A percentile compares a stretch with the other conserved stretches of the same genome.
phyloP scores from a whole-genome alignment of 1,284 basidiomycete species.

The Athelia psychrophila region DNA sequence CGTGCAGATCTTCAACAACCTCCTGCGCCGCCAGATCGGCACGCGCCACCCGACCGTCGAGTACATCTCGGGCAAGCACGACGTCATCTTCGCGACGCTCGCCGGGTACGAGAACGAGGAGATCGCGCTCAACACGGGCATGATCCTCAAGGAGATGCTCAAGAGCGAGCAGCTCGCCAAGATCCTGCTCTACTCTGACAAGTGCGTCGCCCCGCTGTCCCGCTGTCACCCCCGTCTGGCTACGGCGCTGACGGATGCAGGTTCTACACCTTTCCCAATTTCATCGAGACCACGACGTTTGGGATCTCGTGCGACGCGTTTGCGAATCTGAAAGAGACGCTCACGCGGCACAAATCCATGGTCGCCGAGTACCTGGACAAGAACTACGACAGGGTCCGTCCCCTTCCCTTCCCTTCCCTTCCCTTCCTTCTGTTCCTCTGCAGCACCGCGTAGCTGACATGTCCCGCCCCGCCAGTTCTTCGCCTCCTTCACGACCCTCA shows the following conservation, averaged over 20 bases:
- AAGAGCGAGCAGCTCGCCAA: slow-evolving; percentile 90
- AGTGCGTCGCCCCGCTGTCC: no score
- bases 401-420: background rate
- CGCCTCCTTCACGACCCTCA: slow-evolving; percentile 88
- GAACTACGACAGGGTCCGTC: slow-evolving; percentile 88
- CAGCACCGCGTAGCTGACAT: slow-evolving; percentile 7
- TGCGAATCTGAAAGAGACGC: slow-evolving; percentile 93
- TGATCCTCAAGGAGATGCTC: slow-evolving; percentile 98
- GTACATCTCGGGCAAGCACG: slow-evolving; percentile 81
- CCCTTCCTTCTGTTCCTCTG: background rate
- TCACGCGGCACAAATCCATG: slow-evolving; percentile 96
- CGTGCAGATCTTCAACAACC: slow-evolving; percentile 94
- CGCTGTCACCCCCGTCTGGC: slow-evolving; percentile 1
- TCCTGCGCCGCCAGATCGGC: slow-evolving; percentile 95
- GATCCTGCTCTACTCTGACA: slow-evolving; percentile 88
- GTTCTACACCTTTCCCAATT: slow-evolving; percentile 96
- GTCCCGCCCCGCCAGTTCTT: slow-evolving; percentile 73
- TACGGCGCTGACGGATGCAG: slow-evolving; percentile 36
- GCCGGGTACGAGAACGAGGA: slow-evolving; percentile 94
- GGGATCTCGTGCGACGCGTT: slow-evolving; percentile 98
- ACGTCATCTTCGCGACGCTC: slow-evolving; percentile 87
- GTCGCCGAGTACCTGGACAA: slow-evolving; percentile 95
- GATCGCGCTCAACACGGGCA: slow-evolving; percentile 95
- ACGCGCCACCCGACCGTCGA: slow-evolving; percentile 94
- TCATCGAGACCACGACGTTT: slow-evolving; percentile 97